phyloP scores from a whole-genome alignment of 2,329 filamentous ascomycete genomes.

The Alternaria hordeiaustralica region DNA sequence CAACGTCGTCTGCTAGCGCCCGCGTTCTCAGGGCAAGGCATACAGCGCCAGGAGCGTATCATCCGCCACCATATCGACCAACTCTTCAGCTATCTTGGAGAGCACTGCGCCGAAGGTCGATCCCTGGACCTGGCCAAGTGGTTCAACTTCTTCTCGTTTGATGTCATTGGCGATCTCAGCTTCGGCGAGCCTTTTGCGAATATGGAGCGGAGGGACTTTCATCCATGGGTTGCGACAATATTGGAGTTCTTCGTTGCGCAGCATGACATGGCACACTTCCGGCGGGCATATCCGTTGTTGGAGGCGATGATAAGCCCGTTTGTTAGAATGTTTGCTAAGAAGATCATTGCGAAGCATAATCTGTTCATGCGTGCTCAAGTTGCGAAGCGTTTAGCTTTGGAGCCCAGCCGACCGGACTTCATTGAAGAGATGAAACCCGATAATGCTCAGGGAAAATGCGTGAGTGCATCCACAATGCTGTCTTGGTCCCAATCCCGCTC shows the following conservation, averaged over 20 bases:
- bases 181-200: slow-evolving; percentile 56
- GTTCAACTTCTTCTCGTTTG: slow-evolving; percentile 25
- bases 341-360: slow-evolving; percentile 1
- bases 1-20: slow-evolving; percentile 6
- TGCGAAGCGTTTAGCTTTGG: slow-evolving; percentile 14
- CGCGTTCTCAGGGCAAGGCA: slow-evolving; percentile 3
- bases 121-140: slow-evolving; percentile 19
- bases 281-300: not conserved
- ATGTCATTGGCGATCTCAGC: slow-evolving; percentile 53
- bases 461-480: not conserved
- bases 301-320: not conserved
- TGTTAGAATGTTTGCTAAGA: not conserved
- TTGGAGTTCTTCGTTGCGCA: slow-evolving; percentile 20
- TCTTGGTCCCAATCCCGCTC: not conserved
- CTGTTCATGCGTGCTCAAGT: not conserved
- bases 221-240: slow-evolving; percentile 28
- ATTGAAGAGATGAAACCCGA: slow-evolving; percentile 23
- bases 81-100: slow-evolving; percentile 3
- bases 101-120: not conserved
- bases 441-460: slow-evolving; percentile 3
- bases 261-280: slow-evolving; percentile 6
- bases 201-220: slow-evolving; percentile 19
- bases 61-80: slow-evolving; percentile 1
- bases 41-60: slow-evolving; percentile 9
- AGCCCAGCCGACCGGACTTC: slow-evolving; percentile 23